Conservation (phyloP, 73 alveolate genomes). For the Paramecium biaurelia region DNA sequence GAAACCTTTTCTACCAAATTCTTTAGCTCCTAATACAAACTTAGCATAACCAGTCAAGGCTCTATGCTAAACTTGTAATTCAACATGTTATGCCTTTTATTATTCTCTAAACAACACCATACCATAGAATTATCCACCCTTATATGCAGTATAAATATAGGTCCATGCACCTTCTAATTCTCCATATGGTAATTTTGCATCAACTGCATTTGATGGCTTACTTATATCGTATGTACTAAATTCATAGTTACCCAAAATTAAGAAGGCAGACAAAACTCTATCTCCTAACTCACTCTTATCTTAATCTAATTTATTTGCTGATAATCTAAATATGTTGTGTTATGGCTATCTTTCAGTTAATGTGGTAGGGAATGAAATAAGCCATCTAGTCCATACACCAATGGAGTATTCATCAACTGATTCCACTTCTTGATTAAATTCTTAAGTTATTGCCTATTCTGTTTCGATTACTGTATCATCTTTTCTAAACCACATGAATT, state of each 20-base stretch:
- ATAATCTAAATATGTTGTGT: conserved; percentile 19
- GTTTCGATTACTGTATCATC: background rate
- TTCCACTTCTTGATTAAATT: background rate
- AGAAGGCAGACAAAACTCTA: conserved; percentile 3
- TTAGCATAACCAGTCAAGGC: conserved; percentile 43
- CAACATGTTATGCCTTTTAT: background rate
- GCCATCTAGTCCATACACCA: conserved; percentile 52
- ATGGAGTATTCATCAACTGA: conserved; percentile 35
- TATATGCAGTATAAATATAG: background rate
- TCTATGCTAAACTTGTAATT: background rate
- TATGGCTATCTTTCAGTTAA: background rate
- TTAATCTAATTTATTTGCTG: background rate
- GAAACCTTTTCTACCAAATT: conserved; percentile 20
- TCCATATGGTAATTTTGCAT: conserved; percentile 31
- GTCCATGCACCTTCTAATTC: conserved; percentile 22
- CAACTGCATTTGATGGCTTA: conserved; percentile 27
- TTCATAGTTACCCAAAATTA: background rate
- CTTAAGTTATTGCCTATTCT: background rate
- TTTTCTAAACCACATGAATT: conserved; percentile 11
- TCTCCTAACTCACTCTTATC: conserved; percentile 40
- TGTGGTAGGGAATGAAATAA: background rate
- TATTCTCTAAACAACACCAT: conserved; percentile 2
- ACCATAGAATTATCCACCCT: background rate
- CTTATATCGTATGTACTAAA: conserved; percentile 21
- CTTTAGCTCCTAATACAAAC: conserved; percentile 38